phyloP scores from a whole-genome alignment of 2,329 filamentous ascomycete genomes.

The Ceratocystis smalleyi region DNA sequence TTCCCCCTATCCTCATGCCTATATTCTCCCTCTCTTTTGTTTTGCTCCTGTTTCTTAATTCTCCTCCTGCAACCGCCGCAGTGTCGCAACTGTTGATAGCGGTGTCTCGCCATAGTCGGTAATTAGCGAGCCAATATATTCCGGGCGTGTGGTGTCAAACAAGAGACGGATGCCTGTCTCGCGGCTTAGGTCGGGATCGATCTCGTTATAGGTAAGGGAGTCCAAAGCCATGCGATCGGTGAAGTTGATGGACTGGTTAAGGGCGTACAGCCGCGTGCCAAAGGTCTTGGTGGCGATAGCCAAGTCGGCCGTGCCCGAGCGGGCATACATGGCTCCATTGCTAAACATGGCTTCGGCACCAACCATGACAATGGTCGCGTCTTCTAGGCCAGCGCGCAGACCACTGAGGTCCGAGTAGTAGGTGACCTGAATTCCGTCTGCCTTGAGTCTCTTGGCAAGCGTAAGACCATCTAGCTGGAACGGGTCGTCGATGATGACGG shows the following conservation, averaged over 20 bases:
- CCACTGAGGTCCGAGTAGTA: slow-evolving; percentile 68
- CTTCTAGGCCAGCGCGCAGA: slow-evolving; percentile 55
- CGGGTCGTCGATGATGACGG: slow-evolving; percentile 66
- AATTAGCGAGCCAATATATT: slow-evolving; percentile 75
- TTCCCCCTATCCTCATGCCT: background rate
- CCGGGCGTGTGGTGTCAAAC: slow-evolving; percentile 81
- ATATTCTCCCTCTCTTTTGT: background rate
- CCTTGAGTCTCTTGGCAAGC: slow-evolving; percentile 52
- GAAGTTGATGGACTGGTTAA: slow-evolving; percentile 93
- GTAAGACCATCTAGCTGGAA: slow-evolving; percentile 36
- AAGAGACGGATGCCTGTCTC: slow-evolving; percentile 47
- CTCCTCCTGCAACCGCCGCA: slow-evolving; percentile 18
- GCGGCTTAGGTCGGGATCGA: slow-evolving; percentile 56
- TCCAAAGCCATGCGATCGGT: slow-evolving; percentile 72
- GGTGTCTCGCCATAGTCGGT: slow-evolving; percentile 57
- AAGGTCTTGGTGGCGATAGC: slow-evolving; percentile 66
- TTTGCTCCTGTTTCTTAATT: slow-evolving; percentile 5
- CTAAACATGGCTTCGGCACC: slow-evolving; percentile 91
- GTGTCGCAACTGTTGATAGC: slow-evolving; percentile 13
- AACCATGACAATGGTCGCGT: slow-evolving; percentile 59
- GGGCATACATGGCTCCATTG: slow-evolving; percentile 79
- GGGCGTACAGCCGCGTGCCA: slow-evolving; percentile 68
- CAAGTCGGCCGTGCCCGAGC: slow-evolving; percentile 72
- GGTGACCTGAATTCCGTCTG: slow-evolving; percentile 57
- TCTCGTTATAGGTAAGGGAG: slow-evolving; percentile 86